phyloP scores from a whole-genome alignment of 768 basidiomycete genomes.

The Rhodotorula graminis region DNA sequence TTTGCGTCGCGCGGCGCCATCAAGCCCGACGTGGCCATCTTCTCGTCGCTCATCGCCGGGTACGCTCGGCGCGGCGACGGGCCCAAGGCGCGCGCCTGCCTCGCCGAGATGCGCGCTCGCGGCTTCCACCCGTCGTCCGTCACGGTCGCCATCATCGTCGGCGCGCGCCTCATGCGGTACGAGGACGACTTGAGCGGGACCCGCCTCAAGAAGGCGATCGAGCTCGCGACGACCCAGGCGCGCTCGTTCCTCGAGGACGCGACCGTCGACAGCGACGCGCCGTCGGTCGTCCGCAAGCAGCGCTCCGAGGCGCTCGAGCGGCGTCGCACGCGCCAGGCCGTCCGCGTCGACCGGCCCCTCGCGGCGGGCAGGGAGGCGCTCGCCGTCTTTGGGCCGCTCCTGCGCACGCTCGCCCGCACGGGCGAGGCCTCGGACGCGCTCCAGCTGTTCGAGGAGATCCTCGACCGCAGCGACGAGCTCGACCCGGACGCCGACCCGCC shows the following conservation, averaged over 20 bases:
- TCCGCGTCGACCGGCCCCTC: conserved; percentile 1
- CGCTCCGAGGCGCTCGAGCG: neutral
- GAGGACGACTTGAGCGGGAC: neutral
- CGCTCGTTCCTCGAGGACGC: neutral
- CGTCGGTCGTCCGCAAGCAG: neutral
- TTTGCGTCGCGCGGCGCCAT: neutral
- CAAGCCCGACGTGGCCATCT: conserved; percentile 48
- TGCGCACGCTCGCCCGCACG: neutral
- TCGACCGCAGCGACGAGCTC: conserved; percentile 39
- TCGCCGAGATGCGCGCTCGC: conserved; percentile 64
- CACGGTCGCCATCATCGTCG: conserved; percentile 65
- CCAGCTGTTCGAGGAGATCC: conserved; percentile 53
- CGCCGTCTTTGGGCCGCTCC: conserved; percentile 13
- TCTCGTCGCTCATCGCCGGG: conserved; percentile 71
- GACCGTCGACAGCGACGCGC: neutral
- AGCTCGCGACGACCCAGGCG: conserved; percentile 4
- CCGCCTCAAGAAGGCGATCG: neutral
- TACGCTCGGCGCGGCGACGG: conserved; percentile 60
- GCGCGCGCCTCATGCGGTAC: conserved; percentile 44
- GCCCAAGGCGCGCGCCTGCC: conserved; percentile 59
- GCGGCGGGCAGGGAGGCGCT: neutral
- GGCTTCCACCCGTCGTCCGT: conserved; percentile 64
- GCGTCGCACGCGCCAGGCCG: neutral
- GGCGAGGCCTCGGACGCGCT: conserved; percentile 49
- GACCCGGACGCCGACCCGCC: conserved; percentile 55